A percentile compares a stretch with the other conserved stretches of the same genome.
phyloP scores from a whole-genome alignment of 2,329 filamentous ascomycete genomes.

The Hymenoscyphus salicellus region DNA sequence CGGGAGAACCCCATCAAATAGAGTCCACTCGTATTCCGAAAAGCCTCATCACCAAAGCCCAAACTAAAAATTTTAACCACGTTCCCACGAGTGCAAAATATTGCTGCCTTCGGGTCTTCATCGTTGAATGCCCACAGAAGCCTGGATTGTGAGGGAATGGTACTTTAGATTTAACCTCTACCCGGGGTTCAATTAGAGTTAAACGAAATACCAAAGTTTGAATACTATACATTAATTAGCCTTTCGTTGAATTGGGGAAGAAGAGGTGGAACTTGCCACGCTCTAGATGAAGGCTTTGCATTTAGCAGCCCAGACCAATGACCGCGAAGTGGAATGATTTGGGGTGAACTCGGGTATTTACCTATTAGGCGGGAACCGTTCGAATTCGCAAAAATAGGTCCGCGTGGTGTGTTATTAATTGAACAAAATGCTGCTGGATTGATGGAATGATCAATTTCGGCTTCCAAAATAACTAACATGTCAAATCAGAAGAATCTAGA shows the following conservation, averaged over 20 bases:
- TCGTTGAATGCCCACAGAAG: neutral
- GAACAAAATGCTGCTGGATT: neutral
- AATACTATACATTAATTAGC: neutral
- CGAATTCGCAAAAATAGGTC: neutral
- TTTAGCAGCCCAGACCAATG: neutral
- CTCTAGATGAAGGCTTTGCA: neutral
- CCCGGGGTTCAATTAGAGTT: neutral
- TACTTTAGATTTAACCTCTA: neutral
- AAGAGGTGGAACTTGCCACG: neutral
- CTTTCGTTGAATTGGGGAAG: neutral
- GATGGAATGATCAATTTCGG: too few species aligned
- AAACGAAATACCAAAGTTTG: neutral
- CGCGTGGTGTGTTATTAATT: neutral
- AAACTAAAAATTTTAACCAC: neutral
- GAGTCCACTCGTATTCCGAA: neutral
- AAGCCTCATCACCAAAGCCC: neutral
- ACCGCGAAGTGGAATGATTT: neutral
- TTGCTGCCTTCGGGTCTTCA: neutral
- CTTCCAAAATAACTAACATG: neutral
- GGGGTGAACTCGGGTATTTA: neutral
- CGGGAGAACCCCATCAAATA: neutral
- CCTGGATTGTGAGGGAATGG: neutral
- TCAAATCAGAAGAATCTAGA: neutral
- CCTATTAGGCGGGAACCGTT: neutral
- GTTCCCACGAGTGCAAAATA: neutral